Evolutionary conservation across 1,284 basidiomycete genomes (phyloP).

Genomic region (Boletellus deceptivus): DNA sequence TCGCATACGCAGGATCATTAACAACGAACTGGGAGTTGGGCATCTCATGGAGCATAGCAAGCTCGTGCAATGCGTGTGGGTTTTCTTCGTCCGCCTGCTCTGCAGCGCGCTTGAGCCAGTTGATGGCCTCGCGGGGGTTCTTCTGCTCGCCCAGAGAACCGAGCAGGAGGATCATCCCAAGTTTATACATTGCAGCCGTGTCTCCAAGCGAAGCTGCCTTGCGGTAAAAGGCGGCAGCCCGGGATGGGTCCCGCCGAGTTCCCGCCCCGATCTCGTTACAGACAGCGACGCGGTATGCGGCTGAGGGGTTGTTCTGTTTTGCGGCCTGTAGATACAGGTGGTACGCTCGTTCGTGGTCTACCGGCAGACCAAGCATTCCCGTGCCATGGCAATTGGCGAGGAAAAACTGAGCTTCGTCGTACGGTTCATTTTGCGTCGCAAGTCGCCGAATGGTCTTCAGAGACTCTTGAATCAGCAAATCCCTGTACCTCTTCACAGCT

Average conservation of each 20-base stretch:
- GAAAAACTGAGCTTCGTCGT: constrained; percentile 99
- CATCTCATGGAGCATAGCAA: constrained; percentile 90
- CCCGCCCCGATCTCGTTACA: constrained; percentile 99
- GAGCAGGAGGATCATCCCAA: constrained; percentile 92
- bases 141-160: constrained; percentile 82
- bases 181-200: constrained; percentile 98
- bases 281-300: constrained; percentile 95
- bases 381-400: constrained; percentile 97
- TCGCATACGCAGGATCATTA: constrained; percentile 78
- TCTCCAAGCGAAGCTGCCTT: constrained; percentile 96
- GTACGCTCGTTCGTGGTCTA: constrained; percentile 98
- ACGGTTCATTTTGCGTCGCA: constrained; percentile 86
- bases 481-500: constrained; percentile 85
- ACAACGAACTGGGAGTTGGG: constrained; percentile 63
- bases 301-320: constrained; percentile 95
- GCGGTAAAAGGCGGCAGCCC: constrained; percentile 94
- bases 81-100: constrained; percentile 98
- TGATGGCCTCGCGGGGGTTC: constrained; percentile 89
- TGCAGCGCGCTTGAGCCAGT: constrained; percentile 93
- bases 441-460: constrained; percentile 91
- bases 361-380: constrained; percentile 88
- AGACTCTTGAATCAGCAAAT: constrained; percentile 84
- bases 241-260: constrained; percentile 84
- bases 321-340: constrained; percentile 97
- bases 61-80: constrained; percentile 95